Percentiles rank a stretch among this genome's conserved stretches.
These are phyloP conservation scores for Saraca asoca DNA, from an alignment of 331 rosid genomes.

Conservation along the genomic window DNA sequence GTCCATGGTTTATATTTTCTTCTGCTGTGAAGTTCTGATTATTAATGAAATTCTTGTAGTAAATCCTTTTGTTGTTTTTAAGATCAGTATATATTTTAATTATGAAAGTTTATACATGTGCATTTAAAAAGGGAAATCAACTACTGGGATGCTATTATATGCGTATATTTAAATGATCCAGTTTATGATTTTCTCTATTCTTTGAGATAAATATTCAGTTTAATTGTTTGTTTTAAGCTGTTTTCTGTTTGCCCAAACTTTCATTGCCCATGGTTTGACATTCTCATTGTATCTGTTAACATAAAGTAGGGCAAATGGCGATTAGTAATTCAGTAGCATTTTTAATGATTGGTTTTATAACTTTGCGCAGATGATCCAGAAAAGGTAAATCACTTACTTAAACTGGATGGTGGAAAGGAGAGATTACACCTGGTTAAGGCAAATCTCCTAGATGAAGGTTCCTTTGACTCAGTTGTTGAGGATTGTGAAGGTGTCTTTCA, in stretches of 20 bases:
- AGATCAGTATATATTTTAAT: not conserved
- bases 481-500: slow-evolving; percentile 79
- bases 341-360: not conserved
- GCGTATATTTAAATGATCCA: too few relatives aligned
- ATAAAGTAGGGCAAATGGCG: not conserved
- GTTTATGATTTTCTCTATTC: too few relatives aligned
- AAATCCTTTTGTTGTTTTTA: not conserved
- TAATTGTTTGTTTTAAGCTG: too few relatives aligned
- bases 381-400: slow-evolving; percentile 51
- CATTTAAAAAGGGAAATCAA: not conserved
- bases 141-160: too few relatives aligned
- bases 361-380: slow-evolving; percentile 44
- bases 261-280: too few relatives aligned
- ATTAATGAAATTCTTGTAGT: not conserved
- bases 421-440: slow-evolving; percentile 65
- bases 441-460: slow-evolving; percentile 62
- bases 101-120: not conserved
- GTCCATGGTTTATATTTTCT: too few relatives aligned
- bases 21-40: not conserved
- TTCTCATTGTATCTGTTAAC: too few relatives aligned
- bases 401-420: slow-evolving; percentile 72
- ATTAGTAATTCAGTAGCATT: not conserved
- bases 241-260: too few relatives aligned
- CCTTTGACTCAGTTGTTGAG: slow-evolving; percentile 57
- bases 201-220: too few relatives aligned